Conservation (phyloP, 495 filamentous ascomycete species). For the Hyaloscypha variabilis region DNA sequence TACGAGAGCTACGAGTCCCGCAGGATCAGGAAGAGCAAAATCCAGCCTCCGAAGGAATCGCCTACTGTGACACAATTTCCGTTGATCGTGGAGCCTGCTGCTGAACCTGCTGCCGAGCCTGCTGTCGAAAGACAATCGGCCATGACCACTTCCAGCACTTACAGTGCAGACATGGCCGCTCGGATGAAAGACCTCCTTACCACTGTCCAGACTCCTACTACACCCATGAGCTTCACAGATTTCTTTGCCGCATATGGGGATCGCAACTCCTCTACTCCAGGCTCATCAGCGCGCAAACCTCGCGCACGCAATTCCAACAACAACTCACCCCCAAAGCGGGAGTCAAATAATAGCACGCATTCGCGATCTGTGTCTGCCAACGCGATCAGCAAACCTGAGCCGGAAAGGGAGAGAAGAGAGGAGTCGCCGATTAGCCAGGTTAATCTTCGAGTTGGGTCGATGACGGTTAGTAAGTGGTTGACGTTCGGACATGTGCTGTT, state of each 20-base stretch:
- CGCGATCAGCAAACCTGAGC: conserved; percentile 42
- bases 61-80: conserved; percentile 19
- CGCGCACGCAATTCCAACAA: background rate
- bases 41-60: conserved; percentile 33
- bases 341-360: conserved; percentile 6
- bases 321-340: background rate
- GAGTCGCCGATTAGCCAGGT: conserved; percentile 69
- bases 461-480: conserved; percentile 76
- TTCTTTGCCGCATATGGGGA: conserved; percentile 54
- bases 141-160: conserved; percentile 32
- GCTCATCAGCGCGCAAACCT: conserved; percentile 17
- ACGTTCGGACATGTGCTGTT: conserved; percentile 95
- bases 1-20: conserved; percentile 43
- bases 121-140: conserved; percentile 11
- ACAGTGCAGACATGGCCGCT: conserved; percentile 50
- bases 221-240: conserved; percentile 56
- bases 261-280: conserved; percentile 41
- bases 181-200: conserved; percentile 45
- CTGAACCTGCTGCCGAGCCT: too few species aligned
- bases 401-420: conserved; percentile 37
- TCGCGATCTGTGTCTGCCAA: conserved; percentile 5
- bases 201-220: conserved; percentile 42
- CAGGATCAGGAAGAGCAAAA: conserved; percentile 29
- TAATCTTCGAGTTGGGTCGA: conserved; percentile 78
- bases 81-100: conserved; percentile 6